Evolutionary conservation across 1,284 basidiomycete species (phyloP), one percentile per base, ranked within the genome.

Genomic region (Wallemia mellicola): DNA sequence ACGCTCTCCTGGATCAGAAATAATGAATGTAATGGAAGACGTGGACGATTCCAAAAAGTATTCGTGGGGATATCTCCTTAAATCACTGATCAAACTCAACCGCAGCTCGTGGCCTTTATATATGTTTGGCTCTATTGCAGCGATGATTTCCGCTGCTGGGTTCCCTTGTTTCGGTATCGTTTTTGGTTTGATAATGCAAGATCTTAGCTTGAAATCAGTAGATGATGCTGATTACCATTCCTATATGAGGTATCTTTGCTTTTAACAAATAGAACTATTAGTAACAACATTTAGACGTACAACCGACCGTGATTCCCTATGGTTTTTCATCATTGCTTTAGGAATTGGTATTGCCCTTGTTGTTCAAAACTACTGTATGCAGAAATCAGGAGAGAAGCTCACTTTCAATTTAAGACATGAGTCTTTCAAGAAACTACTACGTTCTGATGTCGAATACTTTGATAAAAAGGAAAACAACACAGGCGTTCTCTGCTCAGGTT

Each of bases 401-500:
- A 57, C 55, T 24, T 57, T 15, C 55, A 57, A 11, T 15, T 25
- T 57, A 3, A 17, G 55, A 11, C 25, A 26, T 24, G 25, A 27
- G 24, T 57, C 55, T 2, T 57, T 57, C 55, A 26, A 28, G 55
- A 28, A 26, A n/a, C 55, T 57, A 5, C 9, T 57, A 15, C 55
- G 24, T 25, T 11, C 14, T 15, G 55, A 57, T 24, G 55, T 57
- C 24, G 9, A 11, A 5, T 57, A 57, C 24, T 57, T 57, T 24
- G 55, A 57, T 24, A 5, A n/a, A 7, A 27, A 26, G 14, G 55
- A 57, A 17, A 57, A 57, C 24, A 64, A 79, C 76, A 83, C 85
- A 27, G 94, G 92, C 63, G 74, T 79, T 60, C 74, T 96, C 60
- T 91, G 86, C 1, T 77, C 83, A 1, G 76, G 75, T 59, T 73